phyloP scores from a whole-genome alignment of 2,329 filamentous ascomycete genomes.

The Thielaviopsis ethacetica region DNA sequence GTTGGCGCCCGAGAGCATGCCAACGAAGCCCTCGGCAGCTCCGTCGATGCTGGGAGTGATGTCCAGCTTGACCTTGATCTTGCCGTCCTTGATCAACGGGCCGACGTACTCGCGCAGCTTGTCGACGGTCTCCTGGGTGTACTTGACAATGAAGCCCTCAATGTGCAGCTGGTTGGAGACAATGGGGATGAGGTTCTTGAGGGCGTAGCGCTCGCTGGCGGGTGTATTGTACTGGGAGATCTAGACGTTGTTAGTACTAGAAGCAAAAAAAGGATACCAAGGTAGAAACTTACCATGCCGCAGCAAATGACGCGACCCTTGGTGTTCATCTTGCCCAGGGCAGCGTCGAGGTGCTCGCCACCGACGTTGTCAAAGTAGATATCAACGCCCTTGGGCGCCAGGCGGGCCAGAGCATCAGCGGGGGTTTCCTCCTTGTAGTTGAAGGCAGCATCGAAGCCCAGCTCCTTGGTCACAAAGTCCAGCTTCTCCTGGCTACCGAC shows the following conservation, averaged over 20 bases:
- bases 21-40: conserved; percentile 56
- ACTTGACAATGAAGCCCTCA: conserved; percentile 63
- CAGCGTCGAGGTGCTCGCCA: conserved; percentile 33
- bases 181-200: conserved; percentile 48
- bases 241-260: conserved; percentile 12
- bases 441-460: conserved; percentile 47
- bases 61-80: conserved; percentile 52
- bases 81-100: conserved; percentile 48
- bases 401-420: conserved; percentile 46
- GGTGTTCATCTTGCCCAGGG: conserved; percentile 32
- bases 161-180: conserved; percentile 54
- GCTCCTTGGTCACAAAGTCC: conserved; percentile 39
- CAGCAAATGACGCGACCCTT: conserved; percentile 50
- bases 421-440: conserved; percentile 80
- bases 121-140: conserved; percentile 56
- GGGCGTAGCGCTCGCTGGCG: conserved; percentile 39
- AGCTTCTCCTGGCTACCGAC: conserved; percentile 70
- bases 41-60: conserved; percentile 66
- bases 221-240: conserved; percentile 61
- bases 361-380: conserved; percentile 43
- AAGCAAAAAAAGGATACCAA: neutral
- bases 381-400: conserved; percentile 64
- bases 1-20: conserved; percentile 63
- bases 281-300: conserved; percentile 34
- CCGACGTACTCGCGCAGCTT: conserved; percentile 49